Evolutionary conservation across 2,329 filamentous ascomycete species (phyloP).

Genomic region (Alternaria sp.): DNA sequence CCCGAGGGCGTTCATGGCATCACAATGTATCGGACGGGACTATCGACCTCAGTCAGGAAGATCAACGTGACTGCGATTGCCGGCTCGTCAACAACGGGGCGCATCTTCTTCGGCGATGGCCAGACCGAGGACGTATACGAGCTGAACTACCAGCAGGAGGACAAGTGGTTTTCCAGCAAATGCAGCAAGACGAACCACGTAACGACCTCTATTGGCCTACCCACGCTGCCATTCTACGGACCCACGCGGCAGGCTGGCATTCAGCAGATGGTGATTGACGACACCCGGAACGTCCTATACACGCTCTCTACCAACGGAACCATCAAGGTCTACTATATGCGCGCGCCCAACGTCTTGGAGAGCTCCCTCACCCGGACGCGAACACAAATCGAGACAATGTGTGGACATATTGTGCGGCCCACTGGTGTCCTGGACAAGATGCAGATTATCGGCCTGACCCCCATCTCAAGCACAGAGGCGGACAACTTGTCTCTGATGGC

Average conservation of each 20-base stretch:
- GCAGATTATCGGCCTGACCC: conserved; percentile 81
- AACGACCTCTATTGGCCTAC: conserved; percentile 72
- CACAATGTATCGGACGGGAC: conserved; percentile 84
- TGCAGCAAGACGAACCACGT: conserved; percentile 89
- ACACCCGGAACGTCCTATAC: conserved; percentile 86
- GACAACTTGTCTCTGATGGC: conserved; percentile 88
- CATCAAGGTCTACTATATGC: conserved; percentile 90
- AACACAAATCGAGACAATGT: conserved; percentile 66
- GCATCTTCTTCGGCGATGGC: conserved; percentile 89
- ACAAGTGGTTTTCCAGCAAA: conserved; percentile 91
- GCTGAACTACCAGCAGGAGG: conserved; percentile 94
- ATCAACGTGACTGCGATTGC: conserved; percentile 79
- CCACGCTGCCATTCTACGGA: conserved; percentile 45
- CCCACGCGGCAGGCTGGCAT: conserved; percentile 64
- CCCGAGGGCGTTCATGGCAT: conserved; percentile 73
- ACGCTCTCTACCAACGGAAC: conserved; percentile 87
- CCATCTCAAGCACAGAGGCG: conserved; percentile 80
- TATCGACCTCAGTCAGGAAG: conserved; percentile 78
- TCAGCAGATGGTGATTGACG: conserved; percentile 82
- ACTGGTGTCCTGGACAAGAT: conserved; percentile 73
- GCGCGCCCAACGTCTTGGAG: conserved; percentile 61
- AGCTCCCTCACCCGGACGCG: conserved; percentile 64
- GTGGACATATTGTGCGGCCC: conserved; percentile 81
- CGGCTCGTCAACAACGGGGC: conserved; percentile 77
- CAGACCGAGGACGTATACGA: conserved; percentile 89